phyloP scores from a whole-genome alignment of 1,284 basidiomycete genomes.

The Heterobasidion irregulare region DNA sequence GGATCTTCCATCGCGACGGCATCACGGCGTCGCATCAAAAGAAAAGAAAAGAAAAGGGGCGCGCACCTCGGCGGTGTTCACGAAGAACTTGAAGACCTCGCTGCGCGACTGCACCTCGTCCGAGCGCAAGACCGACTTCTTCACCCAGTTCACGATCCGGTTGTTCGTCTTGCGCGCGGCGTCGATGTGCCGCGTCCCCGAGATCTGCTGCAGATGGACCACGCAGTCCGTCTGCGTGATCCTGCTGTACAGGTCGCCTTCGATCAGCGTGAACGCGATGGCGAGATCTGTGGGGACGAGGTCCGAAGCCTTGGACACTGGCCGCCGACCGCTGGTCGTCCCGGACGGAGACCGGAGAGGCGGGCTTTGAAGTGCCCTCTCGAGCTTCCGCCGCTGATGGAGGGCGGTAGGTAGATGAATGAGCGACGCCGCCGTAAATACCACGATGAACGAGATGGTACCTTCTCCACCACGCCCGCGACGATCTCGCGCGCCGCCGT shows the following conservation, averaged over 20 bases:
- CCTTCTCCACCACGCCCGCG: constrained; percentile 16
- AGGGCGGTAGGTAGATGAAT: neutral
- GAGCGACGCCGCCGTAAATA: neutral
- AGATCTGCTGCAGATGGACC: constrained; percentile 22
- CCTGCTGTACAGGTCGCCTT: constrained; percentile 28
- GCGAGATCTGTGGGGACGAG: constrained; percentile 27
- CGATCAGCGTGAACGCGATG: constrained; percentile 31
- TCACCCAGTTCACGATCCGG: constrained; percentile 34
- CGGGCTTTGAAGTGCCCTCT: no score
- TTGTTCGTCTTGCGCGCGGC: constrained; percentile 26
- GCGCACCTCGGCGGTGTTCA: constrained; percentile 23
- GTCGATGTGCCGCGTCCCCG: constrained; percentile 21
- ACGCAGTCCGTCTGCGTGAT: constrained; percentile 35
- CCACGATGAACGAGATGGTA: constrained; percentile 2
- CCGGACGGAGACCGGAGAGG: neutral
- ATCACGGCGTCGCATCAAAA: neutral
- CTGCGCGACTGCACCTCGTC: constrained; percentile 25
- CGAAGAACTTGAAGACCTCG: constrained; percentile 32
- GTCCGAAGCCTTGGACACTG: constrained; percentile 8
- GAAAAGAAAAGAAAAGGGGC: constrained; percentile 13
- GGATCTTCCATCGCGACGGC: constrained; percentile 2
- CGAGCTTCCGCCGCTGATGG: neutral
- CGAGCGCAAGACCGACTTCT: constrained; percentile 29
- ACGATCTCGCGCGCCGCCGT: constrained; percentile 24
- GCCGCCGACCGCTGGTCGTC: neutral